Conservation (phyloP, 2,329 filamentous ascomycete species). For the Phialophora chinensis region DNA sequence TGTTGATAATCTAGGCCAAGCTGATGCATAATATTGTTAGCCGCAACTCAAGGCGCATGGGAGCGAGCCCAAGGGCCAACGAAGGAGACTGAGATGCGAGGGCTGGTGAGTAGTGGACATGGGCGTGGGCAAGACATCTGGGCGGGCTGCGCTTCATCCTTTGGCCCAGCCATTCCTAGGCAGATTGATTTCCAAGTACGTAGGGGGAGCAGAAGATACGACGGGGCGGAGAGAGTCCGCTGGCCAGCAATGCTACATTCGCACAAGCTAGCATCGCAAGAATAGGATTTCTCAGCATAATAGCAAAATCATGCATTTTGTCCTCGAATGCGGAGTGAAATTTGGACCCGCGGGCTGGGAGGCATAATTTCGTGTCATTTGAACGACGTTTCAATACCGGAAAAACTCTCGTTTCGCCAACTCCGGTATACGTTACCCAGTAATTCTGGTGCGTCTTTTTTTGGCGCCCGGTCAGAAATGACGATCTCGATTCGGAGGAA, state of each 20-base stretch:
- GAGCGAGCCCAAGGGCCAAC: background rate
- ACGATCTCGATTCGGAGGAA: conserved; percentile 15
- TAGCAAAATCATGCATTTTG: background rate
- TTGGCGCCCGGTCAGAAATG: background rate
- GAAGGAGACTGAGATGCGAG: background rate
- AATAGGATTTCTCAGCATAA: background rate
- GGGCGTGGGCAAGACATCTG: background rate
- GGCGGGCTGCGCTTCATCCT: conserved; percentile 1
- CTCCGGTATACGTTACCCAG: background rate
- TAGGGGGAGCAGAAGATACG: background rate
- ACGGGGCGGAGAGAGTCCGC: conserved; percentile 7
- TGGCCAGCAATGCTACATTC: background rate
- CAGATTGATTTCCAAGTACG: background rate
- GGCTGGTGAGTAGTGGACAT: background rate
- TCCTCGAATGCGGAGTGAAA: background rate
- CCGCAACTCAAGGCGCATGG: background rate
- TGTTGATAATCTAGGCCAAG: conserved; percentile 6
- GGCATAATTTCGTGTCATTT: background rate
- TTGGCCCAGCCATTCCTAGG: background rate
- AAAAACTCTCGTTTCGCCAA: background rate
- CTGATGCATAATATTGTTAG: conserved; percentile 9
- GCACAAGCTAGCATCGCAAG: background rate
- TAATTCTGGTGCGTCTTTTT: conserved; percentile 16
- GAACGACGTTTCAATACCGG: background rate
- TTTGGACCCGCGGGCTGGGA: too few species aligned